Evolutionary conservation across 805 yeast genomes (phyloP), one percentile per base, ranked within the genome.

Genomic region (Cyberlindnera xishuangbannaensis): DNA sequence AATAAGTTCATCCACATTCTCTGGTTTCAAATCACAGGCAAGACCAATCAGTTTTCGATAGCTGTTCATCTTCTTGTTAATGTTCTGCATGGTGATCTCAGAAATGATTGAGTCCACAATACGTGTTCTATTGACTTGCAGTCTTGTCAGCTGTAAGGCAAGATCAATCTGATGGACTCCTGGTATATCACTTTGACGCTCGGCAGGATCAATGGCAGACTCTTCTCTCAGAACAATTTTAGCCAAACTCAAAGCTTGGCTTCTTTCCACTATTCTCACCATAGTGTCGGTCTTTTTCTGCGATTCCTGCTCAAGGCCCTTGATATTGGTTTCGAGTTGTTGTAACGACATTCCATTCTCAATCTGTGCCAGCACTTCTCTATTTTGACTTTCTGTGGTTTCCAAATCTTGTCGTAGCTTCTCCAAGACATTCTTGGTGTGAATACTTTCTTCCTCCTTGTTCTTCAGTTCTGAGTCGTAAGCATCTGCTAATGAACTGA

Each of bases 1-100:
- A 31, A 90, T 65, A 38, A 86, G 67, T 19, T 83, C 81, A 45
- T 81, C 85, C 37, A 90, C 79, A 40, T 83, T 92, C 39, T 84
- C 94, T 15, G 78, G 69, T 31, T 78, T 74, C 34, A 86, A 67
- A 3, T 85, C 95, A 53, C 94, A 83, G 30, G 85, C 73, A 29
- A 77, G 62, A 16, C 90, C 73, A 27, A 92, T 78, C 40, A 90
- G 65, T 49, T 77, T 76, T 43, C 95, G 69, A 62, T 90, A 82
- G 53, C 85, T 86, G 48, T 76, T 71, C 74, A 84, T 79, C 55
- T 78, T 81, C 19, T 62, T 30, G 55, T 66, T 72, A 25, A 69
- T 56, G 21, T 63, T 68, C 15, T 59, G 55, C 12, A 65, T 65
- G 0, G 70, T 62, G 25, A 68, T 56, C 18, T 72, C 69, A 47